Percentiles rank a stretch among this genome's conserved stretches.
Conservation (phyloP, 1,139 yeast genomes). For the Saccharomyces hybrid region DNA sequence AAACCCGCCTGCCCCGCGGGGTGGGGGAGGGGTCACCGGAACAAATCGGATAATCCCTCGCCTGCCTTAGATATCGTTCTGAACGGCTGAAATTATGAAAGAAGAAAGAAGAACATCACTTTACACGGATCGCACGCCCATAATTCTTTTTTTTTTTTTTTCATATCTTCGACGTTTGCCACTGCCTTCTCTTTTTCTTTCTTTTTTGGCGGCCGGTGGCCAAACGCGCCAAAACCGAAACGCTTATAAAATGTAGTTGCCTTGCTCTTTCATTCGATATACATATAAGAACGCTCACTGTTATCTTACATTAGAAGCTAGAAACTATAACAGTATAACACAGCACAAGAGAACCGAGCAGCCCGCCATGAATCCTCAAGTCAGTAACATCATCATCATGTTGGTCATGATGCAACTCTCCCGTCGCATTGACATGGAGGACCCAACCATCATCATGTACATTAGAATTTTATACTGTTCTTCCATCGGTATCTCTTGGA, state of each 20-base stretch:
- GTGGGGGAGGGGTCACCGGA: neutral
- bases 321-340: neutral
- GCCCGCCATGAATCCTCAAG: conserved; percentile 66
- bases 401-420: conserved; percentile 96
- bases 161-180: neutral
- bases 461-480: conserved; percentile 67
- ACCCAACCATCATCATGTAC: conserved; percentile 65
- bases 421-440: conserved; percentile 81
- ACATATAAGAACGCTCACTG: neutral
- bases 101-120: neutral
- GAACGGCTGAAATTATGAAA: neutral
- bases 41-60: neutral
- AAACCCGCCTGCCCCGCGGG: neutral
- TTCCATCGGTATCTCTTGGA: conserved; percentile 59
- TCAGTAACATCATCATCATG: conserved; percentile 82
- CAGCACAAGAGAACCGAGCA: neutral
- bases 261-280: neutral
- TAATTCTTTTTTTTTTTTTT: neutral
- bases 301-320: neutral
- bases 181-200: neutral
- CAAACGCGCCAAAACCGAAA: neutral
- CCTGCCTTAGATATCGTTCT: neutral
- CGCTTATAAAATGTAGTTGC: neutral
- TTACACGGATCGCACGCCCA: neutral
- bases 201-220: neutral